Evolutionary conservation across 805 yeast genomes (phyloP), one percentile per base, ranked within the genome.

Genomic region (Spathaspora hagerdaliae): DNA sequence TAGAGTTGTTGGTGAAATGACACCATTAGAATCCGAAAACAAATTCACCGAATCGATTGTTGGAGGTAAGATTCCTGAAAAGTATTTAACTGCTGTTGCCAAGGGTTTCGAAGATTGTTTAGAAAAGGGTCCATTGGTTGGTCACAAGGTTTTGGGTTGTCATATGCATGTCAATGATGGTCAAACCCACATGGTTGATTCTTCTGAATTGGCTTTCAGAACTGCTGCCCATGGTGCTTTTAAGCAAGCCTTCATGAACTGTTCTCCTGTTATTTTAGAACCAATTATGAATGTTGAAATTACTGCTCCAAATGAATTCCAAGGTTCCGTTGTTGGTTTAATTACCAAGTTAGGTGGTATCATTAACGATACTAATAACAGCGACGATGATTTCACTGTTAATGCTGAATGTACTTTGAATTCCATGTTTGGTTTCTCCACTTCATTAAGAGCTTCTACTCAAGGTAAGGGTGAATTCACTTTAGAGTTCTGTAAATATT

Each of bases 391-490:
- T 65, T 92, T 94, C 70, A 87, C 96, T 9, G 82, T 94, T 50
- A 79, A 81, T 46, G 95, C 97, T 31, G 98, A 94, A 66, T 92
- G 98, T 73, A 86, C 98, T n/a, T 81, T 94, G 70, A 91, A 91
- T 74, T 81, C 87, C 51, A 82, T 94, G 89, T 94, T 94, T 66
- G 99, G 99, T 34, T 88, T 94, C 63, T 96, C 98, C 7, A 87
- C 98, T 7, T 81, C 88, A 26, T 77, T 94, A 62, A 85, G 99
- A 76, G 98, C 99, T 15, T 82, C 87, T 49, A 92, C 99, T 12
- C 99, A 94, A 71, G 99, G 99, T 71, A 94, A 94, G 66, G 99
- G 99, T 60, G 98, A 95, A 71, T 94, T 94, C 67, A 81, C 96
- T 2, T 78, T 94, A 67, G 99, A 94, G 67, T 94, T 94, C 74